These are phyloP conservation scores for Mucor lusitanicus DNA, from an alignment of 371 early-diverging fungal genomes.

Conservation along the genomic window DNA sequence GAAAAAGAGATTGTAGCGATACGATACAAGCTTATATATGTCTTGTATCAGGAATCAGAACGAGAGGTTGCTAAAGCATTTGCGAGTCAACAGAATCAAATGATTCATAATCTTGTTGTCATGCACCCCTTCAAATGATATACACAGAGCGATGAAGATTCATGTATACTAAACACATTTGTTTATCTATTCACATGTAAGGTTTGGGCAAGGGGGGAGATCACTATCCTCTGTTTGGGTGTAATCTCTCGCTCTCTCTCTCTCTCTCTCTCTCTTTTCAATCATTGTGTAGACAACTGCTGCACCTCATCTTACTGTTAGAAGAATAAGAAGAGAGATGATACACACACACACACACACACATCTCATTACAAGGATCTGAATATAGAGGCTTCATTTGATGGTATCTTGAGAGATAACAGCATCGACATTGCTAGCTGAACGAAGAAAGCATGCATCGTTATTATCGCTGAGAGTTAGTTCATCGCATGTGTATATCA, in stretches of 20 bases:
- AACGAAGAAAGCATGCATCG: neutral
- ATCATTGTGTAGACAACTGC: neutral
- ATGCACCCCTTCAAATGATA: neutral
- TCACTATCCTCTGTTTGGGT: neutral
- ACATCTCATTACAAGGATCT: neutral
- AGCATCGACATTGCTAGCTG: neutral
- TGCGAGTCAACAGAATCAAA: neutral
- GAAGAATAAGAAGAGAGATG: neutral
- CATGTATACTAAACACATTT: neutral
- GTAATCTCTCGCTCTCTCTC: neutral
- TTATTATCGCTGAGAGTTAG: neutral
- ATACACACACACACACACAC: no score
- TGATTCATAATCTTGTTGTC: neutral
- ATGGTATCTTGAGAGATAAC: neutral
- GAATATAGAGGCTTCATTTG: neutral
- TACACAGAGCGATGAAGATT: neutral
- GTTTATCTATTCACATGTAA: neutral
- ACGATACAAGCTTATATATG: neutral
- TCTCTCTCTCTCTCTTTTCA: neutral
- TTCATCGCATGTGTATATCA: neutral
- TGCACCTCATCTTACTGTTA: neutral
- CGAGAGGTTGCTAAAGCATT: neutral
- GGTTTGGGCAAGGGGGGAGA: neutral
- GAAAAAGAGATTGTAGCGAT: neutral
- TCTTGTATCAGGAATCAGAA: neutral